Evolutionary conservation across 2,329 filamentous ascomycete species (phyloP).

Genomic region (Pyricularia sp.): DNA sequence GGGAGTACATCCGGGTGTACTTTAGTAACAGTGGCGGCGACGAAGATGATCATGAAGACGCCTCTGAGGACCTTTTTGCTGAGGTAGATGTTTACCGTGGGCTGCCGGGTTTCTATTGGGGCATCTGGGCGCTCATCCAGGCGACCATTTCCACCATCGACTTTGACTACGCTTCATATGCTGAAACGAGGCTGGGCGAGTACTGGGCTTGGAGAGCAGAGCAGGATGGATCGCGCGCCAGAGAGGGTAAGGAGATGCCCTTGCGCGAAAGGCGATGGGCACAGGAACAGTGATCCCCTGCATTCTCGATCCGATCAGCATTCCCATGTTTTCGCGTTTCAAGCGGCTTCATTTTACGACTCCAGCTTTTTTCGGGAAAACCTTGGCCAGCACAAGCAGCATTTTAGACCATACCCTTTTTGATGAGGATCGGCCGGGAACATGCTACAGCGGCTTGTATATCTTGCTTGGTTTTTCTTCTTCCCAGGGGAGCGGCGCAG

Average conservation of each 20-base stretch:
- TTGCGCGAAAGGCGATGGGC: conserved; percentile 77
- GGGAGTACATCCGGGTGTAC: conserved; percentile 74
- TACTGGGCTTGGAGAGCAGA: conserved; percentile 90
- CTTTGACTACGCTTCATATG: conserved; percentile 92
- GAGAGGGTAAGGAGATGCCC: conserved; percentile 49
- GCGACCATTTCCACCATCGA: conserved; percentile 90
- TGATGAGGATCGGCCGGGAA: background rate
- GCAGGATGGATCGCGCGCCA: conserved; percentile 48
- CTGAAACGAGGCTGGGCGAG: conserved; percentile 75
- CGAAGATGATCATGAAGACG: conserved; percentile 32
- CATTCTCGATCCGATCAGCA: background rate
- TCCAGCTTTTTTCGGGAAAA: background rate
- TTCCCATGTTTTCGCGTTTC: background rate
- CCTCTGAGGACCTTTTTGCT: conserved; percentile 55
- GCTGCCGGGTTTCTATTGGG: conserved; percentile 84
- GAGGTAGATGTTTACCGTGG: conserved; percentile 86
- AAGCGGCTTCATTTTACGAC: background rate
- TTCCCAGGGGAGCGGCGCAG: background rate
- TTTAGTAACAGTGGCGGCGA: conserved; percentile 31
- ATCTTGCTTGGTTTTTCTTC: background rate
- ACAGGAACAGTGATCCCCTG: conserved; percentile 28
- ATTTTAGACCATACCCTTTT: background rate
- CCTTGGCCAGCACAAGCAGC: background rate
- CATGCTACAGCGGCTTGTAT: background rate
- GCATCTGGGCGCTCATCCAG: conserved; percentile 93